Evolutionary conservation across 345 rosid species (phyloP).

Genomic region (Odontarrhena argentea): DNA sequence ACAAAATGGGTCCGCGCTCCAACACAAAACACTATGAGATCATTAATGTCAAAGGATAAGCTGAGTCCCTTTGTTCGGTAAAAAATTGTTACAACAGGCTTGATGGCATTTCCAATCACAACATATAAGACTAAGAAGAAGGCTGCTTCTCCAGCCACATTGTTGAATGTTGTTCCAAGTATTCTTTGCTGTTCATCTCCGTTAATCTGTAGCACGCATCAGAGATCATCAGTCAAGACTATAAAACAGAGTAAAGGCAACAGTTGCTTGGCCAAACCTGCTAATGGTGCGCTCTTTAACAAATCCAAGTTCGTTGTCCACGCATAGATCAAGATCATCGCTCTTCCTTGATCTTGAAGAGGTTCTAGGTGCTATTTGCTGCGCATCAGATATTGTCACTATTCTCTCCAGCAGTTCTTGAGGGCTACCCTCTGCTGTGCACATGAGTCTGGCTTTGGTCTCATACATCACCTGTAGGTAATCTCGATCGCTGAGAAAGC

Average conservation of each 20-base stretch:
- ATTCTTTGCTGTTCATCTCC: conserved; percentile 96
- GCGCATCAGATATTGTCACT: conserved; percentile 80
- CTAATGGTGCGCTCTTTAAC: conserved; percentile 98
- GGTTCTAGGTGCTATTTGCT: conserved; percentile 73
- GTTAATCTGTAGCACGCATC: conserved; percentile 59
- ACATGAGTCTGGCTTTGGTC: conserved; percentile 72
- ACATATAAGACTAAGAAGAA: conserved; percentile 23
- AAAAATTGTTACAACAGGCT: conserved; percentile 26
- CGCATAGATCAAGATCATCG: conserved; percentile 81
- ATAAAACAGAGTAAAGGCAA: conserved; percentile 8
- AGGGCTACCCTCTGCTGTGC: conserved; percentile 89
- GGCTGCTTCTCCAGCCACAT: conserved; percentile 28
- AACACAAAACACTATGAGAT: conserved; percentile 10
- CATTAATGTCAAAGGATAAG: conserved; percentile 15
- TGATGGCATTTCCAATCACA: conserved; percentile 15
- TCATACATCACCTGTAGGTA: conserved; percentile 87
- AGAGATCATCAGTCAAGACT: conserved; percentile 4
- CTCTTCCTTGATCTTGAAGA: conserved; percentile 78
- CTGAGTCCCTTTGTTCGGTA: conserved; percentile 15
- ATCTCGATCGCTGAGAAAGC: conserved; percentile 12
- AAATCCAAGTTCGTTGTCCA: conserved; percentile 93
- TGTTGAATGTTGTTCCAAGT: conserved; percentile 69
- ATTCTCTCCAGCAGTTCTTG: conserved; percentile 66
- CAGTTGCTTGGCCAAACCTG: conserved; percentile 50
- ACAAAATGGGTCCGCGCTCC: conserved; percentile 1